Evolutionary conservation across 2,329 filamentous ascomycete genomes (phyloP), one percentile per base, ranked within the genome.

Genomic region (Aspergillus viridinutans): DNA sequence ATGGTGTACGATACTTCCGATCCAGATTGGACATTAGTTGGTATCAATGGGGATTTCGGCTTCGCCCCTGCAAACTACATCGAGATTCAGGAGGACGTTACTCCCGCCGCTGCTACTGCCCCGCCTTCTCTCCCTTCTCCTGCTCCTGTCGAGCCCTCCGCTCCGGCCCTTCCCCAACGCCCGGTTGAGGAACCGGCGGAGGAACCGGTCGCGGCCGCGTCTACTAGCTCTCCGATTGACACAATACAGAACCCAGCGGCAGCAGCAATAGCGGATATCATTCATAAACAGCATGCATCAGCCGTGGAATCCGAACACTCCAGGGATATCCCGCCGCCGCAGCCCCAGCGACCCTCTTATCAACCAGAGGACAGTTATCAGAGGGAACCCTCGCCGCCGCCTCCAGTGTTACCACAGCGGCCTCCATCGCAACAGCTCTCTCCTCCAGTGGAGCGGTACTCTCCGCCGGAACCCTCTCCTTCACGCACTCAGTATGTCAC

Each of bases 1-100:
- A 81, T 89, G 59, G 90, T 99, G 50, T 97, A 90, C 76, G 94
- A 99, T 74, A 87, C 83, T 9, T 89, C 91, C 4, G 94, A 99
- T 73, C 90, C 91, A 14, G 94, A 99, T 76, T 99, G 94, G 94
- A 96, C 94, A 61, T 80, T 99, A 51, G 93, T 96, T 29, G 92
- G 93, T 20, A 79, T 88, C 48, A 86, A 92, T 64, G 85, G 85
- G 53, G 91, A 97, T 63, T 99, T 87, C 78, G 94, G 94, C 50
- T 99, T 99, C 74, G 94, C 90, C 54, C 94, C 94, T 3, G 85
- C 93, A 58, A 99, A 97, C 75, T 99, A 99, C 72, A 96, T 97
- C 63, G 91, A 97, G 64, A 75, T 90, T 52, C 74, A 80, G 49
- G 80, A 82, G 43, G 65, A 68, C 54, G 77, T 80, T 50, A 67